phyloP scores from a whole-genome alignment of 306 rosid genomes.

The Dicorynia guianensis region DNA sequence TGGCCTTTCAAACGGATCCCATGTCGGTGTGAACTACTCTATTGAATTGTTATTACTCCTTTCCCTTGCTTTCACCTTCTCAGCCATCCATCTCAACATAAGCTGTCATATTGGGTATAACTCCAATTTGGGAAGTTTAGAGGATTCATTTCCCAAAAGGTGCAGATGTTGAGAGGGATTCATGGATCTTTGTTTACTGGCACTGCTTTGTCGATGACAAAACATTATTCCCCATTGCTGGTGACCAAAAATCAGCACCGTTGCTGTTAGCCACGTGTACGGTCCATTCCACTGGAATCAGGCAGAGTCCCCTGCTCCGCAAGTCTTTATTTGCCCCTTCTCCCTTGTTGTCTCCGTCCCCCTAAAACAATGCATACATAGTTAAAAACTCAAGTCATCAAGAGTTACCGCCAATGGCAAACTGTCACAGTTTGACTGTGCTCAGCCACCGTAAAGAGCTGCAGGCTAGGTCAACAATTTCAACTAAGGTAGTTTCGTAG shows the following conservation, averaged over 20 bases:
- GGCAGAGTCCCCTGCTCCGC: slow-evolving; percentile 73
- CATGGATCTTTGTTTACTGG: not conserved
- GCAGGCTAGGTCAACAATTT: slow-evolving; percentile 31
- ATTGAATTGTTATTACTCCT: slow-evolving; percentile 41
- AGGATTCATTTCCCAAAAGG: slow-evolving; percentile 40
- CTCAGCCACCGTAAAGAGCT: slow-evolving; percentile 11
- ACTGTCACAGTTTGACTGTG: slow-evolving; percentile 44
- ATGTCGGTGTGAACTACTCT: slow-evolving; percentile 34
- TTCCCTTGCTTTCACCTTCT: slow-evolving; percentile 47
- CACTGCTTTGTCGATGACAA: slow-evolving; percentile 35
- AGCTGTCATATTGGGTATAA: slow-evolving; percentile 40
- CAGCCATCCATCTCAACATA: slow-evolving; percentile 42
- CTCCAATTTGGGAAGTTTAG: slow-evolving; percentile 43
- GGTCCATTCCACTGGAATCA: slow-evolving; percentile 80
- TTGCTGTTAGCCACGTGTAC: slow-evolving; percentile 69
- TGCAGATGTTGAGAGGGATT: slow-evolving; percentile 3
- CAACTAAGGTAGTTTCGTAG: slow-evolving; percentile 31
- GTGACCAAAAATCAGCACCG: slow-evolving; percentile 96
- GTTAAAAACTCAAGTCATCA: slow-evolving; percentile 29
- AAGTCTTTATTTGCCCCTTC: slow-evolving; percentile 46
- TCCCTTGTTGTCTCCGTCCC: slow-evolving; percentile 42
- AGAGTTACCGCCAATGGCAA: slow-evolving; percentile 38
- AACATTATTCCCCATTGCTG: slow-evolving; percentile 53
- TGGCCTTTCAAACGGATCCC: slow-evolving; percentile 24
- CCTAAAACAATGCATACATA: slow-evolving; percentile 46